A percentile compares a stretch with the other conserved stretches of the same genome.
Evolutionary conservation across 768 basidiomycete species (phyloP).

Genomic region (Rhodotorula paludigena): DNA sequence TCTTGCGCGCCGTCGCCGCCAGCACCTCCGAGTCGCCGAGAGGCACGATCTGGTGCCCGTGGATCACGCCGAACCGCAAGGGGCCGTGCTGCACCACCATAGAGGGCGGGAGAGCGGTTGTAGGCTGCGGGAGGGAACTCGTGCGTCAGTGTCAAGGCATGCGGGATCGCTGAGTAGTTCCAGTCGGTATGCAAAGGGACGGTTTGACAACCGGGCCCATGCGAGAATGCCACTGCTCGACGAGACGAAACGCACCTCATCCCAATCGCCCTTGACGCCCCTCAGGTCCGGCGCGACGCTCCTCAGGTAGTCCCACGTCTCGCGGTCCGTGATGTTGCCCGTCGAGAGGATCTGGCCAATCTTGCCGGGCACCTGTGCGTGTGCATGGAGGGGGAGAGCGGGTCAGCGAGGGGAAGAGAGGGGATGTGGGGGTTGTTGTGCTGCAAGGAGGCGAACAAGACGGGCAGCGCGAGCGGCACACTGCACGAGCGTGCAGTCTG

Average conservation of each 20-base stretch:
- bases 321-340: slow-evolving; percentile 93
- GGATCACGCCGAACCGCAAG: slow-evolving; percentile 84
- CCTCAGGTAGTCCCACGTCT: slow-evolving; percentile 92
- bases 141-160: too few species aligned
- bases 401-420: neutral
- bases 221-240: neutral
- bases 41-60: slow-evolving; percentile 90
- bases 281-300: slow-evolving; percentile 90
- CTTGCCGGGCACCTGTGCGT: slow-evolving; percentile 71
- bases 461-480: too few species aligned
- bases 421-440: neutral
- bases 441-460: too few species aligned
- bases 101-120: slow-evolving; percentile 66
- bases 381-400: neutral
- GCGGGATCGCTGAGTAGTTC: too few species aligned
- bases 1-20: slow-evolving; percentile 78
- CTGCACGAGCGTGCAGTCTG: too few species aligned
- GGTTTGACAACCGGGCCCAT: neutral
- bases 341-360: slow-evolving; percentile 97
- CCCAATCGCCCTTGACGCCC: slow-evolving; percentile 89
- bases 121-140: neutral
- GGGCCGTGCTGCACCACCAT: slow-evolving; percentile 74
- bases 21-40: slow-evolving; percentile 88
- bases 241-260: slow-evolving; percentile 61
- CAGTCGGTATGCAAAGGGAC: too few species aligned